Conservation (phyloP, 805 yeast species). For the Starmerella bombi region DNA sequence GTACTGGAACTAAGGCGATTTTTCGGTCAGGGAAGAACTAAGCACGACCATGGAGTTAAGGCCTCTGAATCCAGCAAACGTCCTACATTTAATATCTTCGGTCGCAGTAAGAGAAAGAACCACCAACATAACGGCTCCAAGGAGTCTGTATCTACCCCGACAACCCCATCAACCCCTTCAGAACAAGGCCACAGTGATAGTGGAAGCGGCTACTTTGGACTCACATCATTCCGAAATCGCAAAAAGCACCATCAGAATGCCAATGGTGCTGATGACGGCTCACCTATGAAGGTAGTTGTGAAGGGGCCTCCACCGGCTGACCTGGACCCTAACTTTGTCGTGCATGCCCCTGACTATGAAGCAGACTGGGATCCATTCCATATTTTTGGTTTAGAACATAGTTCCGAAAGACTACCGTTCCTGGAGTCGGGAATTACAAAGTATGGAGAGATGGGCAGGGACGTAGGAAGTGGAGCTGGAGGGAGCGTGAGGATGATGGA, state of each 20-base stretch:
- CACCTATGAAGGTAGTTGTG: neutral
- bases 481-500: slow-evolving; percentile 79
- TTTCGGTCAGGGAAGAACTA: slow-evolving; percentile 20
- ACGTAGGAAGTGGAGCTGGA: slow-evolving; percentile 86
- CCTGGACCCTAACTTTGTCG: slow-evolving; percentile 13
- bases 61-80: neutral
- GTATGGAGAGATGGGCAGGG: slow-evolving; percentile 61
- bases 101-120: neutral
- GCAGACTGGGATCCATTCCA: slow-evolving; percentile 21
- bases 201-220: neutral
- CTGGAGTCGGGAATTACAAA: slow-evolving; percentile 38
- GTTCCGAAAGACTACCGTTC: slow-evolving; percentile 26
- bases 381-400: slow-evolving; percentile 12
- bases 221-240: neutral
- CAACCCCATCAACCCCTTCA: neutral
- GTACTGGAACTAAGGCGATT: slow-evolving; percentile 20
- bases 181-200: neutral
- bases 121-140: neutral
- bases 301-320: slow-evolving; percentile 4
- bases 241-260: slow-evolving; percentile 1
- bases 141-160: neutral
- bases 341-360: slow-evolving; percentile 17
- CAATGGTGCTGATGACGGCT: neutral
- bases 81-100: slow-evolving; percentile 2
- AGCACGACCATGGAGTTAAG: slow-evolving; percentile 14